Conservation (phyloP, 2,329 filamentous ascomycete species). For the Lachnellula hyalina region DNA sequence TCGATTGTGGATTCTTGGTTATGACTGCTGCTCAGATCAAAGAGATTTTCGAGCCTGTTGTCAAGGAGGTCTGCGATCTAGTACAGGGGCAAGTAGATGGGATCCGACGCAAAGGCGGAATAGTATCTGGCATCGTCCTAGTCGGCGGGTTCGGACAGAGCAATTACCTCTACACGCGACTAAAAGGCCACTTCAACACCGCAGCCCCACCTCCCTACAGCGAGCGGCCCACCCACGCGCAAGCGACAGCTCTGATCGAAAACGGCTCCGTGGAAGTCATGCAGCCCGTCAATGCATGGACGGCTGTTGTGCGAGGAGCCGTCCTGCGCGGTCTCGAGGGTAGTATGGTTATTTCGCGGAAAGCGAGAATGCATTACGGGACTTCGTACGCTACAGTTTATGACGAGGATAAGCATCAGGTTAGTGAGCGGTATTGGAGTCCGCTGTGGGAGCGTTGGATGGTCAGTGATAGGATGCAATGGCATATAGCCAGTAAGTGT, state of each 20-base stretch:
- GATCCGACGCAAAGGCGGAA: conserved; percentile 55
- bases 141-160: conserved; percentile 79
- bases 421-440: conserved; percentile 72
- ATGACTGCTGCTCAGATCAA: conserved; percentile 66
- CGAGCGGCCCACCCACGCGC: conserved; percentile 63
- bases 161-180: conserved; percentile 66
- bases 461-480: conserved; percentile 79
- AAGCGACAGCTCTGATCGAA: conserved; percentile 40
- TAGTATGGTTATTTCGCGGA: conserved; percentile 71
- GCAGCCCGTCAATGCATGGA: conserved; percentile 79
- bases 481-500: conserved; percentile 65
- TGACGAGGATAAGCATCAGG: conserved; percentile 67
- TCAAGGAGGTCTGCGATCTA: conserved; percentile 64
- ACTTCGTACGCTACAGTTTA: conserved; percentile 78
- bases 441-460: conserved; percentile 78
- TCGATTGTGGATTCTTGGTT: conserved; percentile 72
- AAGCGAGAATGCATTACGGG: conserved; percentile 67
- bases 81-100: conserved; percentile 62
- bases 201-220: conserved; percentile 52
- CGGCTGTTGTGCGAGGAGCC: conserved; percentile 71
- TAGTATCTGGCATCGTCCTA: conserved; percentile 70
- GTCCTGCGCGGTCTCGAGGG: conserved; percentile 71
- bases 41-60: conserved; percentile 69
- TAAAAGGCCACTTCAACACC: conserved; percentile 63
- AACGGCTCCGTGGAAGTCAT: conserved; percentile 67